phyloP scores from a whole-genome alignment of 169 alveolate genomes.

The Babesia bovis region DNA sequence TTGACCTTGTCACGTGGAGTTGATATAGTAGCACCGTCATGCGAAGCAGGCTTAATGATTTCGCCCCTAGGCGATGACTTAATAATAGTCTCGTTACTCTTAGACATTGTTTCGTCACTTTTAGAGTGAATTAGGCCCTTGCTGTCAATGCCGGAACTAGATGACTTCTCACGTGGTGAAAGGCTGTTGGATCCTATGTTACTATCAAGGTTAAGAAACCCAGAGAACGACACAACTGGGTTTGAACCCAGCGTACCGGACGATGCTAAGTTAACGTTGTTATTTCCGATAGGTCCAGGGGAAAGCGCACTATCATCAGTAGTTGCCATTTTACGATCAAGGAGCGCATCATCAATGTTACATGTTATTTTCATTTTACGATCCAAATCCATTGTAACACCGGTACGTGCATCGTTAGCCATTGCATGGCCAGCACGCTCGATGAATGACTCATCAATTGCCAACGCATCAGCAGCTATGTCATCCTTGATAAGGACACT shows the following conservation, averaged over 20 bases:
- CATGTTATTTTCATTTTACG: conserved; percentile 12
- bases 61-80: neutral
- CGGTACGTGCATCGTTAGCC: conserved; percentile 16
- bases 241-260: neutral
- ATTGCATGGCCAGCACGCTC: neutral
- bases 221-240: conserved; percentile 13
- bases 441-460: conserved; percentile 16
- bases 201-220: conserved; percentile 4
- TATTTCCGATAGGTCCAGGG: neutral
- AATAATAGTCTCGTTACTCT: neutral
- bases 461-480: conserved; percentile 1
- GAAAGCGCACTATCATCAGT: neutral
- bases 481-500: neutral
- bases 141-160: neutral
- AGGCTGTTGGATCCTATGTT: neutral
- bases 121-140: neutral
- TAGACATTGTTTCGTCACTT: neutral
- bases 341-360: conserved; percentile 1
- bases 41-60: neutral
- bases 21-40: neutral
- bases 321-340: neutral
- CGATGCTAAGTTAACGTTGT: neutral
- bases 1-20: neutral
- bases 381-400: conserved; percentile 34
- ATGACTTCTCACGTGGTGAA: neutral